phyloP scores from a whole-genome alignment of 164 flowering plant species.

The Kingdonia uniflora region DNA sequence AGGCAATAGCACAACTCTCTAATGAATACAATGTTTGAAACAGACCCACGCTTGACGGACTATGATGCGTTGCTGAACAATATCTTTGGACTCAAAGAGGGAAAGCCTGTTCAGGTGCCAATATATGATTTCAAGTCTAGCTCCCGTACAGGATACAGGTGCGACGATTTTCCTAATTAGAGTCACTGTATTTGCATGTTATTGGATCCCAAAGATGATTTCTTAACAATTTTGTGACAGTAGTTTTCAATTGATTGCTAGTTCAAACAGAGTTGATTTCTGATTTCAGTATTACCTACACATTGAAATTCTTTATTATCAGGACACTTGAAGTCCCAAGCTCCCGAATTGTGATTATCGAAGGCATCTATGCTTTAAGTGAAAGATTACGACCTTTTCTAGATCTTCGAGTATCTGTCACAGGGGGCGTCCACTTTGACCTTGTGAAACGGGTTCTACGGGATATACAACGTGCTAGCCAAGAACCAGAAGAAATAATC shows the following conservation, averaged over 20 bases:
- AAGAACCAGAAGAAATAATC: too few species aligned
- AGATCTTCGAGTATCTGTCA: conserved; percentile 86
- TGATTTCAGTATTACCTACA: too few species aligned
- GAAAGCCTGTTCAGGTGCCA: conserved; percentile 71
- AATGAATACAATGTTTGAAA: conserved; percentile 11
- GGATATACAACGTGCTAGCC: conserved; percentile 98
- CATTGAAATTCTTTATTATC: too few species aligned
- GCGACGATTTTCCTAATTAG: too few species aligned
- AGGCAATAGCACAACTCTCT: too few species aligned
- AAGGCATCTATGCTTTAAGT: conserved; percentile 95
- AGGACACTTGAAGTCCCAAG: conserved; percentile 89
- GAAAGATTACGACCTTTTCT: conserved; percentile 70
- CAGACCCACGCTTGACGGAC: conserved; percentile 98
- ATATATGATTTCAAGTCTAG: conserved; percentile 95
- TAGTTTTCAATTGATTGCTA: too few species aligned
- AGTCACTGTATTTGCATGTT: too few species aligned
- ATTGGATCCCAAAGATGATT: too few species aligned
- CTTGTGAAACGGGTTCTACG: conserved; percentile 92
- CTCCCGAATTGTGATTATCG: conserved; percentile 81
- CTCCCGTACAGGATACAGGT: conserved; percentile 89
- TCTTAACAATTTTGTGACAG: too few species aligned
- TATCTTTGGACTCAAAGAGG: conserved; percentile 66
- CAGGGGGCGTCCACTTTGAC: conserved; percentile 96
- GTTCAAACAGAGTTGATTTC: too few species aligned
- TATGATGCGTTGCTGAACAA: conserved; percentile 87